Evolutionary conservation across 192 early-diverging fungal genomes (phyloP).

Genomic region (Glomus cerebriforme): DNA sequence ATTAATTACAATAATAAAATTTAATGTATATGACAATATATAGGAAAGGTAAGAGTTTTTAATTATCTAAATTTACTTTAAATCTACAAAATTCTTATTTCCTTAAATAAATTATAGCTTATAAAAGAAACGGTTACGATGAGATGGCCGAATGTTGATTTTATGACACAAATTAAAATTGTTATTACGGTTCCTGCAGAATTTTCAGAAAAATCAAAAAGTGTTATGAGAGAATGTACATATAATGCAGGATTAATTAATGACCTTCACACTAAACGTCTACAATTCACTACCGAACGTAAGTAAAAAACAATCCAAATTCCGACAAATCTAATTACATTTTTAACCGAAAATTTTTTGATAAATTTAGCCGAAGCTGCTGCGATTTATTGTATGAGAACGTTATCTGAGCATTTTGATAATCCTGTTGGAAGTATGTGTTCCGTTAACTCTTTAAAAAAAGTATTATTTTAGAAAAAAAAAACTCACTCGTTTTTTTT

Average conservation of each 20-base stretch:
- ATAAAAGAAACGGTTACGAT: slow-evolving; percentile 6
- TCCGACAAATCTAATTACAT: not conserved
- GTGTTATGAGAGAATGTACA: slow-evolving; percentile 53
- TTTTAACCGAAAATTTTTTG: not conserved
- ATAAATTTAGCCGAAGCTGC: slow-evolving; percentile 24
- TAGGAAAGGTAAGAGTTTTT: not conserved
- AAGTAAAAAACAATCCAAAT: not conserved
- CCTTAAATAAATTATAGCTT: not conserved
- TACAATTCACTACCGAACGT: not conserved
- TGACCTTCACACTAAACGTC: not conserved
- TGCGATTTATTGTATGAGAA: slow-evolving; percentile 17
- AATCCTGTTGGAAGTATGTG: not conserved
- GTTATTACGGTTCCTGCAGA: slow-evolving; percentile 55
- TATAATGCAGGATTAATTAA: slow-evolving; percentile 48
- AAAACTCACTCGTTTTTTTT: not conserved
- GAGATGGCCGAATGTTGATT: slow-evolving; percentile 16
- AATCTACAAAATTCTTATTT: not conserved
- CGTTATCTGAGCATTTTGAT: not conserved
- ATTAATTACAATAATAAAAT: not conserved
- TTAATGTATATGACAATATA: not conserved
- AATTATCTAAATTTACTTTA: not conserved
- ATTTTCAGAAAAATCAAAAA: slow-evolving; percentile 56
- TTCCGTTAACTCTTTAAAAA: not conserved
- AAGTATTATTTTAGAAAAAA: not conserved
- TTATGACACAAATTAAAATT: not conserved